These are phyloP conservation scores for Tylopilus balloui DNA, from an alignment of 768 basidiomycete species.

Conservation along the genomic window DNA sequence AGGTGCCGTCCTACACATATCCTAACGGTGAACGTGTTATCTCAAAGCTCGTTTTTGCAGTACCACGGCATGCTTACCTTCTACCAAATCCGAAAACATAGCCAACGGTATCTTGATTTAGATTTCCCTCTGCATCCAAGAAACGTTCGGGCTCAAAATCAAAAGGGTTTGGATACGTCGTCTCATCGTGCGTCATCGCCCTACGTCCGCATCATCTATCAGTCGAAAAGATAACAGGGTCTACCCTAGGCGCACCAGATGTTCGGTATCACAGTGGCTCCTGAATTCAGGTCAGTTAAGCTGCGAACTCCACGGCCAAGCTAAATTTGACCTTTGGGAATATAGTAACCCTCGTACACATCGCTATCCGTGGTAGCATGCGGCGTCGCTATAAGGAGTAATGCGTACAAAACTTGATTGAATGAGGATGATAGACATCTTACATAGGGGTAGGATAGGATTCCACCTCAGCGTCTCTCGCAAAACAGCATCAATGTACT, in stretches of 20 bases:
- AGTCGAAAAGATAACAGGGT: background rate
- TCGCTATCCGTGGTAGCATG: slow-evolving; percentile 22
- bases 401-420: background rate
- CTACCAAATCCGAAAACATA: slow-evolving; percentile 26
- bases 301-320: background rate
- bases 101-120: slow-evolving; percentile 19
- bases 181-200: slow-evolving; percentile 33
- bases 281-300: slow-evolving; percentile 8
- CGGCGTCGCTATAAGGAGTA: slow-evolving; percentile 5
- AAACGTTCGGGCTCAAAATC: slow-evolving; percentile 33
- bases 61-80: slow-evolving; percentile 9
- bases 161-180: slow-evolving; percentile 29
- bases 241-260: slow-evolving; percentile 20
- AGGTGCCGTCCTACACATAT: slow-evolving; percentile 24
- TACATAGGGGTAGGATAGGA: slow-evolving; percentile 23
- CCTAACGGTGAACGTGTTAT: slow-evolving; percentile 2
- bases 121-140: slow-evolving; percentile 18
- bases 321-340: slow-evolving; percentile 25
- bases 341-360: slow-evolving; percentile 24
- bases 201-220: slow-evolving; percentile 15
- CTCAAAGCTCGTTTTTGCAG: background rate
- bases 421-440: background rate
- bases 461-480: slow-evolving; percentile 29
- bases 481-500: slow-evolving; percentile 28
- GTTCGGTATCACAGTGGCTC: slow-evolving; percentile 25